Base-by-base conservation (phyloP, 2,329 filamentous ascomycete species). In the Coniella lustricola region DNA sequence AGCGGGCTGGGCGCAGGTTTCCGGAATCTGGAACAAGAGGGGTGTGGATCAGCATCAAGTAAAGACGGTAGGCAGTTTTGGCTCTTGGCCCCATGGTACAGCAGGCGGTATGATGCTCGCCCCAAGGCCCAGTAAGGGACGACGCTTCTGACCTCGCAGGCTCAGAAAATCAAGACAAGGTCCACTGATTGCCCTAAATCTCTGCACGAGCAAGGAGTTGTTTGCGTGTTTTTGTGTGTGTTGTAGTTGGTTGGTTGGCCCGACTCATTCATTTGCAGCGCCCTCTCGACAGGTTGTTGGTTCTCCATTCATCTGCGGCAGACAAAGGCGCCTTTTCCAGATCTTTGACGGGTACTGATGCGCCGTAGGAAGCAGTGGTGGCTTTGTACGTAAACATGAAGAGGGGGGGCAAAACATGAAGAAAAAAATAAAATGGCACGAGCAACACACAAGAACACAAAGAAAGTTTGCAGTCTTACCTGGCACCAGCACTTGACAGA, bases 1-100 rank as follows among this genome's bases (percentile, higher is more conserved):
- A 77, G 64, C 55, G 75, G 75, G 57, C 74, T 78, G 38, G 74
- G 72, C 53, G 70, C 65, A 48, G 67, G 61, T 59, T 68, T 72
- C 60, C 71, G 67, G 46, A 70, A 73, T 70, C 75, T 79, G 59
- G 45, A 53, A 51, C 47, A 48, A 56, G 53, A 59, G 35, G 49
- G 46, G 46, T 54, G 55, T 56, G 52, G 53, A 52, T 64, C 54
- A 64, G 60, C 55, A 62, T 59, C 56, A 50, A 51, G 59, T 58
- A 66, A 59, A 45, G 31, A 36, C 13, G 35, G 25, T 10, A 29
- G 25, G 10, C 25, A 29, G 25, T 22, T 34, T 32, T 36, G n/a
- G 21, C 29, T 44, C 40, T 36, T 38, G 20, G 41, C 40, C 9
- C 40, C 9, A 9, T 25, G 18, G 18, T 29, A 7, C 31, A 36